phyloP scores from a whole-genome alignment of 1,139 yeast species.

The Geotrichum australiense region DNA sequence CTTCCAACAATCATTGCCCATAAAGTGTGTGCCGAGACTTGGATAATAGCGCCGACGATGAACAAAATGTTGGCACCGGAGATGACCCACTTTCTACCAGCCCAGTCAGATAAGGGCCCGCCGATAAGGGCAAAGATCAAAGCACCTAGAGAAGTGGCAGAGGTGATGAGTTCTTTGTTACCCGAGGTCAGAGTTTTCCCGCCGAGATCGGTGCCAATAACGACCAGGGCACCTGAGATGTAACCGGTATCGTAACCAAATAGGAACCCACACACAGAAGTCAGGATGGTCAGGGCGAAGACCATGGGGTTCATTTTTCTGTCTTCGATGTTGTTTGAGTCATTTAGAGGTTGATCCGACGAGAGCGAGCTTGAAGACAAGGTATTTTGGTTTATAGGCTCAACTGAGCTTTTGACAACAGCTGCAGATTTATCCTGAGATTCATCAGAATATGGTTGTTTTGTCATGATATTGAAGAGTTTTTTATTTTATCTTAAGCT shows the following conservation, averaged over 20 bases:
- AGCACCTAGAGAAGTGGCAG: slow-evolving; percentile 95
- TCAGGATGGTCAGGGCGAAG: slow-evolving; percentile 61
- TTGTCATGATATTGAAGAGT: too few relatives aligned
- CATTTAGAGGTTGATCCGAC: too few relatives aligned
- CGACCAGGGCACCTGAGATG: slow-evolving; percentile 84
- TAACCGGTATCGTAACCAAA: slow-evolving; percentile 97
- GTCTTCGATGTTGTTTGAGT: too few relatives aligned
- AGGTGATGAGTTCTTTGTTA: slow-evolving; percentile 80
- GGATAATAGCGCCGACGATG: slow-evolving; percentile 74
- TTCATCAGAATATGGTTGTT: too few relatives aligned
- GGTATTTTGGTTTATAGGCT: too few relatives aligned
- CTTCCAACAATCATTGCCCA: slow-evolving; percentile 94
- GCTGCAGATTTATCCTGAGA: too few relatives aligned
- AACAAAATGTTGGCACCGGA: slow-evolving; percentile 75
- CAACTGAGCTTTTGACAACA: too few relatives aligned
- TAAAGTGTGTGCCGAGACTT: slow-evolving; percentile 67
- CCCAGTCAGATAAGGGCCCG: slow-evolving; percentile 69
- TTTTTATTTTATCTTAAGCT: too few relatives aligned
- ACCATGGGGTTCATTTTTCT: slow-evolving; percentile 45
- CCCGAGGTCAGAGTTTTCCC: slow-evolving; percentile 48
- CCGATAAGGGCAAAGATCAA: slow-evolving; percentile 68
- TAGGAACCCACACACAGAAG: slow-evolving; percentile 91
- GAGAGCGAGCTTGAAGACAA: too few relatives aligned
- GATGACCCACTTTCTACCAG: slow-evolving; percentile 77
- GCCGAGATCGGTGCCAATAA: slow-evolving; percentile 61